Percentiles rank a stretch among this genome's conserved stretches.
phyloP scores from a whole-genome alignment of 2,329 filamentous ascomycete genomes.

The Boeremia exigua region DNA sequence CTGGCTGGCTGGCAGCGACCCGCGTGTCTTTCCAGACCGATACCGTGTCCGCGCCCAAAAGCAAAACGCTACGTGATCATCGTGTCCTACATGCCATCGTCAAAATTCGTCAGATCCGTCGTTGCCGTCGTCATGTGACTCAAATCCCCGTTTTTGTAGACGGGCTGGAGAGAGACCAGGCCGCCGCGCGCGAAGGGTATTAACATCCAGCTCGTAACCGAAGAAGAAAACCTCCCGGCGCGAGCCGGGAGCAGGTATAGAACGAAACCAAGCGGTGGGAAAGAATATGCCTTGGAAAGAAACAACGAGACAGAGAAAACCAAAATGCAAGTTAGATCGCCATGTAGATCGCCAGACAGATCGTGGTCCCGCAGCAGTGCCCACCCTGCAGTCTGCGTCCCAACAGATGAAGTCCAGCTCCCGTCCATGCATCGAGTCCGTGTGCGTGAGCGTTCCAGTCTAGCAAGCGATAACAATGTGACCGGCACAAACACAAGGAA shows the following conservation, averaged over 20 bases:
- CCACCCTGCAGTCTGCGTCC: slow-evolving; percentile 37
- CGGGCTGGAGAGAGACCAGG: slow-evolving; percentile 10
- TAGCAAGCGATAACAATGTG: slow-evolving; percentile 47
- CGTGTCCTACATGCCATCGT: slow-evolving; percentile 13
- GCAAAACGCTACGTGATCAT: slow-evolving; percentile 14
- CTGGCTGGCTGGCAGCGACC: slow-evolving; percentile 1
- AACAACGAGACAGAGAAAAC: slow-evolving; percentile 11
- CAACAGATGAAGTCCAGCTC: slow-evolving; percentile 25
- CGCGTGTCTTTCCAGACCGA: slow-evolving; percentile 14
- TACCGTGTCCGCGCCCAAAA: no score
- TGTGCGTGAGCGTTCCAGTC: slow-evolving; percentile 48
- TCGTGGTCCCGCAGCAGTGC: slow-evolving; percentile 25
- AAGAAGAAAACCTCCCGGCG: slow-evolving; percentile 26
- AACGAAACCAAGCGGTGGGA: slow-evolving; percentile 21
- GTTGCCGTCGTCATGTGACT: slow-evolving; percentile 5
- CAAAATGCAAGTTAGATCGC: slow-evolving; percentile 9
- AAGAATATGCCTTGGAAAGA: slow-evolving; percentile 5
- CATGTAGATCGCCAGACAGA: slow-evolving; percentile 21
- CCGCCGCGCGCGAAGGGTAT: slow-evolving; percentile 30
- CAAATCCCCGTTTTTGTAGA: slow-evolving; percentile 6
- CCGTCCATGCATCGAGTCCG: slow-evolving; percentile 36
- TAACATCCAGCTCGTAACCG: slow-evolving; percentile 33
- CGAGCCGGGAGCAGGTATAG: slow-evolving; percentile 37
- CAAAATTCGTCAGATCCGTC: slow-evolving; percentile 15
- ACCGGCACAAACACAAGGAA: slow-evolving; percentile 41